These are phyloP conservation scores for Pseudonitzschia multistriata DNA, from an alignment of 108 stramenopile genomes.

Conservation along the genomic window DNA sequence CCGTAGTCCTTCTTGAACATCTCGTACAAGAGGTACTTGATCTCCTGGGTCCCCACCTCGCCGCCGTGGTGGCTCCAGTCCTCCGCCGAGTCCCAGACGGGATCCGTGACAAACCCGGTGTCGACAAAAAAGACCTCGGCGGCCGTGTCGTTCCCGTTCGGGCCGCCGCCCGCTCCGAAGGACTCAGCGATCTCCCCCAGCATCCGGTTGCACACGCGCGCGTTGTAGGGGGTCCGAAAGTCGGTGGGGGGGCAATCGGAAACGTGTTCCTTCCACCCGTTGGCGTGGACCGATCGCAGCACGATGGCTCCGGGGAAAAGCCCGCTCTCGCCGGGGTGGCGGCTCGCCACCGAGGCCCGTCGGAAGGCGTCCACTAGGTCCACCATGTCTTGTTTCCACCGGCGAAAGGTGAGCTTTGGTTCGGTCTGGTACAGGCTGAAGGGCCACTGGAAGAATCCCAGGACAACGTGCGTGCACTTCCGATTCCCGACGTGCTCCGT, in stretches of 20 bases:
- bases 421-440: neutral
- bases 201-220: neutral
- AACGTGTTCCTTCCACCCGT: neutral
- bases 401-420: neutral
- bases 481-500: neutral
- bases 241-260: neutral
- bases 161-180: neutral
- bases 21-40: too few species aligned
- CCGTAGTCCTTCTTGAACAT: too few species aligned
- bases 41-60: neutral
- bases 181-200: neutral
- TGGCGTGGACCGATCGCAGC: constrained; percentile 2
- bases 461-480: neutral
- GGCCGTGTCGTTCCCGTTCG: neutral
- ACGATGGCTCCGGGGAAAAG: too few species aligned
- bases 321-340: neutral
- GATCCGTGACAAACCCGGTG: constrained; percentile 8
- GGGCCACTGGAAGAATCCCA: constrained; percentile 7
- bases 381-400: neutral
- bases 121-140: neutral
- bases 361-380: neutral
- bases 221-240: neutral
- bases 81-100: constrained; percentile 5
- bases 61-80: neutral
- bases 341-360: neutral